These are phyloP conservation scores for Kodamaea arcana DNA, from an alignment of 1,139 yeast genomes.

Conservation along the genomic window DNA sequence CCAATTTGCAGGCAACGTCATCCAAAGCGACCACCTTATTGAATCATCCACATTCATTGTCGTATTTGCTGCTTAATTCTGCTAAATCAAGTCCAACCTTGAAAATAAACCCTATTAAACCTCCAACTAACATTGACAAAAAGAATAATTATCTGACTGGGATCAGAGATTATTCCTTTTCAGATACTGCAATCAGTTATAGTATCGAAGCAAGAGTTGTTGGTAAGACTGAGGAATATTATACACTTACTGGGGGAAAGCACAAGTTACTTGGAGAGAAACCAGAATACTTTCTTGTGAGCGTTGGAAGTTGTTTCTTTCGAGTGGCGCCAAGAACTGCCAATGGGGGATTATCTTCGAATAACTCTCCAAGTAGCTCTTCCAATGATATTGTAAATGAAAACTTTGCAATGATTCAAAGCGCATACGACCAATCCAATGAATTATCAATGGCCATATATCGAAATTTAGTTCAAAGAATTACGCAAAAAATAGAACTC, in stretches of 20 bases:
- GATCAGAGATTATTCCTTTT: conserved; percentile 28
- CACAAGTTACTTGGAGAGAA: conserved; percentile 14
- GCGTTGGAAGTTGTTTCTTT: conserved; percentile 20
- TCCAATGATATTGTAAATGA: too few relatives aligned
- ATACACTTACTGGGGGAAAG: conserved; percentile 3
- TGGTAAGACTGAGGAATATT: conserved; percentile 29
- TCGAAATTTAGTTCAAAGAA: conserved; percentile 14
- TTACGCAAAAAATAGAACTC: conserved; percentile 15
- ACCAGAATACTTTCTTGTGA: conserved; percentile 21
- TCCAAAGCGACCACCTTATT: not conserved
- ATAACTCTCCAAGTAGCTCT: too few relatives aligned
- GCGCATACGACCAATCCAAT: conserved; percentile 5
- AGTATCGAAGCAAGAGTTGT: conserved; percentile 34
- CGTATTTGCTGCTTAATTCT: conserved; percentile 8
- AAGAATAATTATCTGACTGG: conserved; percentile 14
- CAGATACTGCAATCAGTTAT: conserved; percentile 32
- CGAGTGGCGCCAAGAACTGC: conserved; percentile 17
- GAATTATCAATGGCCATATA: conserved; percentile 11
- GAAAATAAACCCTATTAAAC: conserved; percentile 8
- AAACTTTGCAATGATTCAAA: too few relatives aligned
- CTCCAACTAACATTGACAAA: conserved; percentile 12
- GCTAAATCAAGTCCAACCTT: conserved; percentile 11
- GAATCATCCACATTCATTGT: not conserved
- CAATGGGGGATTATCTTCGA: not conserved
- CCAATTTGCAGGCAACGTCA: not conserved